Percentiles rank a stretch among this genome's conserved stretches.
phyloP scores from a whole-genome alignment of 371 early-diverging fungal genomes.

The Conidiobolus incongruus region DNA sequence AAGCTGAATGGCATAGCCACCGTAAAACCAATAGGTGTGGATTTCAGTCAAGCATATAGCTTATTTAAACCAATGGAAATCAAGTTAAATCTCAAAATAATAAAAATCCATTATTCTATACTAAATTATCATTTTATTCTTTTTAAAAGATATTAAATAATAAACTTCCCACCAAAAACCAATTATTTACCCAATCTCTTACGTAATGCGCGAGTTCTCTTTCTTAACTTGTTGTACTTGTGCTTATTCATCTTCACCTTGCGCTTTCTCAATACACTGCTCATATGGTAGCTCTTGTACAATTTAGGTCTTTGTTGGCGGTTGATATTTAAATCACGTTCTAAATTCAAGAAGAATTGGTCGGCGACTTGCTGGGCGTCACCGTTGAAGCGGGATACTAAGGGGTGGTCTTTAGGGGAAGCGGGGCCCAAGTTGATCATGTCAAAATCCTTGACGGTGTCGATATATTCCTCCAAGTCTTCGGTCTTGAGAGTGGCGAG shows the following conservation, averaged over 20 bases:
- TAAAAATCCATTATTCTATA: no score
- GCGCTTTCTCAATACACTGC: constrained; percentile 54
- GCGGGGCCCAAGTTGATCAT: neutral
- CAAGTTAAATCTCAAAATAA: no score
- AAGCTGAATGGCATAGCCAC: no score
- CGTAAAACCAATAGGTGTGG: no score
- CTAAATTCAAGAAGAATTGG: neutral
- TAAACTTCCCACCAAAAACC: no score
- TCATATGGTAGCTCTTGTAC: constrained; percentile 8
- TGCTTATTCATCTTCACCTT: constrained; percentile 74
- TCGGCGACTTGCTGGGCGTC: neutral
- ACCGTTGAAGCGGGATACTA: neutral
- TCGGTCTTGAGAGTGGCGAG: neutral
- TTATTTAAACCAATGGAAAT: no score
- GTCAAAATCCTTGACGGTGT: neutral
- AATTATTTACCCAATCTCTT: constrained; percentile 58
- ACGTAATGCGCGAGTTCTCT: constrained; percentile 51
- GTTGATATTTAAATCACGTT: neutral
- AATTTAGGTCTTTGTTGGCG: neutral
- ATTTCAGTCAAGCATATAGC: no score
- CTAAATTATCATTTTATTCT: no score
- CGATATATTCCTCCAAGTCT: neutral
- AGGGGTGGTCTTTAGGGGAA: neutral
- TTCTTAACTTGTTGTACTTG: constrained; percentile 60
- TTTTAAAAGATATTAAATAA: no score